These are phyloP conservation scores for Hygrocybe coccinea DNA, from an alignment of 768 basidiomycete genomes.

Conservation along the genomic window DNA sequence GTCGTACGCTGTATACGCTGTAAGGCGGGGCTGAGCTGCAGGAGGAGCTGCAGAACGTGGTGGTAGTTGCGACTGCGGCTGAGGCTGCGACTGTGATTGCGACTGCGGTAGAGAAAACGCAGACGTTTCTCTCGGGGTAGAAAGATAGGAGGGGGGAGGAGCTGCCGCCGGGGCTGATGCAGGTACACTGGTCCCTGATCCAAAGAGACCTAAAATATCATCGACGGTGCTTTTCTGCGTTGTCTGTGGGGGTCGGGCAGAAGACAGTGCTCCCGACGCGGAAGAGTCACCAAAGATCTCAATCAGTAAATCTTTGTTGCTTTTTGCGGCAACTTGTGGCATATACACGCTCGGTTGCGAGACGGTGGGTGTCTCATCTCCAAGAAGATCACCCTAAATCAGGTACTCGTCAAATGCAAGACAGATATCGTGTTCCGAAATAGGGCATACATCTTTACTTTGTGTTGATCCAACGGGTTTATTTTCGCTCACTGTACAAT, in stretches of 20 bases:
- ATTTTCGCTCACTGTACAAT: constrained; percentile 77
- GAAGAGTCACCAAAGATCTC: constrained; percentile 77
- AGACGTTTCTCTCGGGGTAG: constrained; percentile 24
- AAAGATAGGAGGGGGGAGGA: constrained; percentile 14
- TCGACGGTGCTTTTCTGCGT: constrained; percentile 63
- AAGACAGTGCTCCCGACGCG: constrained; percentile 18
- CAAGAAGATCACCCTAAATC: constrained; percentile 67
- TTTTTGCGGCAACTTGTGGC: constrained; percentile 43
- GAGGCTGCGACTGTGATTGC: constrained; percentile 30
- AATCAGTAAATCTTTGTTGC: constrained; percentile 82
- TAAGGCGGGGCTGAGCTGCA: constrained; percentile 46
- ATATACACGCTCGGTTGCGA: constrained; percentile 39
- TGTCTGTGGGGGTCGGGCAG: constrained; percentile 38
- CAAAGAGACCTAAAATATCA: constrained; percentile 90
- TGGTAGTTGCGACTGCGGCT: constrained; percentile 9
- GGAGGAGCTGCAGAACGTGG: constrained; percentile 26
- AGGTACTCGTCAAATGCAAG: constrained; percentile 3
- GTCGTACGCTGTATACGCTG: constrained; percentile 84
- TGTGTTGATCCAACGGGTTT: constrained; percentile 91
- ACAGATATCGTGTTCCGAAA: not conserved
- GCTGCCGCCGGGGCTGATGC: constrained; percentile 32
- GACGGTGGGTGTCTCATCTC: constrained; percentile 59
- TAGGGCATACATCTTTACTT: constrained; percentile 56
- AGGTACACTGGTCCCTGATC: constrained; percentile 39
- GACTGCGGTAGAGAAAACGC: constrained; percentile 37